These are phyloP conservation scores for Vitis labrusca DNA, from an alignment of 164 flowering plant species.

Conservation along the genomic window DNA sequence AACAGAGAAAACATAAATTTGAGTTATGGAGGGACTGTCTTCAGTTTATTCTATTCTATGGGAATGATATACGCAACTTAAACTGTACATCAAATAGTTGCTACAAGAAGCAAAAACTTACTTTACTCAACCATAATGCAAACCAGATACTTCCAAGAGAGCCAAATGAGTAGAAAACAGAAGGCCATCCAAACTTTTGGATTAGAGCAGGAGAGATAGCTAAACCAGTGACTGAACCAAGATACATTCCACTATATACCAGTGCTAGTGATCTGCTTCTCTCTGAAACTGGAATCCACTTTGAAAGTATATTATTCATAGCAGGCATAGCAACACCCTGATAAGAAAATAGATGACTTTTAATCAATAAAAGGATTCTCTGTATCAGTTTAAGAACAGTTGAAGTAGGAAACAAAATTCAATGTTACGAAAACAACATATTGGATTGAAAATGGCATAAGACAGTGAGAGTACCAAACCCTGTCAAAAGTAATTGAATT, in stretches of 20 bases:
- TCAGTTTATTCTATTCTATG: background rate
- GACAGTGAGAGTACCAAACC: too few species aligned
- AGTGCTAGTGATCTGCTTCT: constrained; percentile 98
- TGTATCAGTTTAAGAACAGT: too few species aligned
- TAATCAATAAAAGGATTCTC: background rate
- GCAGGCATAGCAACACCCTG: constrained; percentile 99
- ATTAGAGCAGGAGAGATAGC: constrained; percentile 85
- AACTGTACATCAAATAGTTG: background rate
- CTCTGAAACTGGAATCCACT: constrained; percentile 98
- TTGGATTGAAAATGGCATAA: too few species aligned
- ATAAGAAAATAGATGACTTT: constrained; percentile 13
- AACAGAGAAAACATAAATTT: too few species aligned
- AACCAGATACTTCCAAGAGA: constrained; percentile 97
- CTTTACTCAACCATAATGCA: constrained; percentile 84
- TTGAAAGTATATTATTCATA: constrained; percentile 91
- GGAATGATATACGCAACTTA: background rate
- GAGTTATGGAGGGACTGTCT: too few species aligned
- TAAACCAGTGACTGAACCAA: constrained; percentile 94
- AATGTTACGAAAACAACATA: too few species aligned
- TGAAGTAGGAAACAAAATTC: too few species aligned
- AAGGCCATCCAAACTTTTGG: constrained; percentile 94
- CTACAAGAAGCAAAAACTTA: constrained; percentile 27
- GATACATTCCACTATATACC: constrained; percentile 98
- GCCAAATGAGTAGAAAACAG: constrained; percentile 94
- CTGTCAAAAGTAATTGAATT: too few species aligned